Evolutionary conservation across 139 green algal genomes (phyloP).

Genomic region (Chlorella sorokiniana): DNA sequence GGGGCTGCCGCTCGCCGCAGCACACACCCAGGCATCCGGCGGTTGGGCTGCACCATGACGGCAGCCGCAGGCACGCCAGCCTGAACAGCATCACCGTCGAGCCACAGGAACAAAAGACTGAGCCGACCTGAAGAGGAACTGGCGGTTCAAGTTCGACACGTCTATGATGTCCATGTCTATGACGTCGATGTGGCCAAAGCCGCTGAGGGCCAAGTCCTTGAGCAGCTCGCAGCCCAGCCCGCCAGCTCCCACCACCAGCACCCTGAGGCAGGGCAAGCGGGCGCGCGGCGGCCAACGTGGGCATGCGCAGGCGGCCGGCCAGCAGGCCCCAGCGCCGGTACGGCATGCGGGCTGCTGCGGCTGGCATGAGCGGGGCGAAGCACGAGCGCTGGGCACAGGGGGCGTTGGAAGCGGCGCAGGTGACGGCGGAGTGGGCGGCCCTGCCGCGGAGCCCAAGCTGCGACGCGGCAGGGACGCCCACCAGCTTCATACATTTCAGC

Average conservation of each 20-base stretch:
- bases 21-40: too few relatives aligned
- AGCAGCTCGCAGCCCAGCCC: conserved; percentile 99
- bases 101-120: not conserved
- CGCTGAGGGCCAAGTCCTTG: conserved; percentile 96
- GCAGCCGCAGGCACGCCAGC: too few relatives aligned
- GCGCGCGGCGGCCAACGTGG: not conserved
- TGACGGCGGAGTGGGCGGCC: too few relatives aligned
- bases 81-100: not conserved
- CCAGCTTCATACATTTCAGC: too few relatives aligned
- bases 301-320: not conserved
- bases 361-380: not conserved
- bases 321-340: not conserved
- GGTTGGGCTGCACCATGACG: too few relatives aligned
- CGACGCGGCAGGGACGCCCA: too few relatives aligned
- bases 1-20: too few relatives aligned
- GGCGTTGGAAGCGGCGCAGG: too few relatives aligned
- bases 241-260: conserved; percentile 94
- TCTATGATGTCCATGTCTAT: conserved; percentile 99
- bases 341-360: too few relatives aligned
- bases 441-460: too few relatives aligned
- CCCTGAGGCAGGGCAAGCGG: conserved; percentile 1
- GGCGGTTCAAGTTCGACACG: conserved; percentile 98
- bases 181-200: conserved; percentile 97
- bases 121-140: conserved; percentile 96
- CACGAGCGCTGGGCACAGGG: too few relatives aligned